Conservation (phyloP, 176 grass and related monocot species). For the Musa acuminata region DNA sequence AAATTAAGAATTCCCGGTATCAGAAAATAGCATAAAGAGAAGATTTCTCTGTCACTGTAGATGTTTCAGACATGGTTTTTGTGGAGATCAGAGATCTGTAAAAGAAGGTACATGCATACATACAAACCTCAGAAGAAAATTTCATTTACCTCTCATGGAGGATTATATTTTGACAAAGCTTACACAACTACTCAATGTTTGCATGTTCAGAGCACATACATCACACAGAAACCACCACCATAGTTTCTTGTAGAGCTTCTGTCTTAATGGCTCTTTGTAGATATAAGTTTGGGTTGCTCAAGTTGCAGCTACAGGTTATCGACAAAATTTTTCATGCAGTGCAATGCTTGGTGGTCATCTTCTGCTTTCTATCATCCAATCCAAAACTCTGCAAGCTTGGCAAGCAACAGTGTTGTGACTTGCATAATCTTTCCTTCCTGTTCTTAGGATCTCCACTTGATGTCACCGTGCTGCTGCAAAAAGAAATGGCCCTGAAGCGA, state of each 20-base stretch:
- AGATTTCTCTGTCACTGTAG: too few species aligned
- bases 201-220: not conserved
- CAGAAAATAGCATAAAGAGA: too few species aligned
- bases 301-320: not conserved
- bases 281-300: not conserved
- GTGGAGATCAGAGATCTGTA: too few species aligned
- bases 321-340: not conserved
- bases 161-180: not conserved
- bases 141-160: not conserved
- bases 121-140: not conserved
- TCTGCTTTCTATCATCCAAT: conserved; percentile 17
- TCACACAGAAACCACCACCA: not conserved
- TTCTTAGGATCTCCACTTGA: conserved; percentile 8
- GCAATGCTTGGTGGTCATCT: conserved; percentile 13
- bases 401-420: conserved; percentile 14
- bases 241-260: not conserved
- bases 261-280: not conserved
- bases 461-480: not conserved
- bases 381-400: conserved; percentile 18
- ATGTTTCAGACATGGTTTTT: too few species aligned
- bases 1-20: too few species aligned
- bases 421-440: conserved; percentile 13
- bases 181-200: not conserved
- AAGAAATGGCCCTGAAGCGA: not conserved
- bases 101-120: not conserved